Base-by-base conservation (phyloP, 2,329 filamentous ascomycete species). In the Sarocladiaceae sp. region DNA sequence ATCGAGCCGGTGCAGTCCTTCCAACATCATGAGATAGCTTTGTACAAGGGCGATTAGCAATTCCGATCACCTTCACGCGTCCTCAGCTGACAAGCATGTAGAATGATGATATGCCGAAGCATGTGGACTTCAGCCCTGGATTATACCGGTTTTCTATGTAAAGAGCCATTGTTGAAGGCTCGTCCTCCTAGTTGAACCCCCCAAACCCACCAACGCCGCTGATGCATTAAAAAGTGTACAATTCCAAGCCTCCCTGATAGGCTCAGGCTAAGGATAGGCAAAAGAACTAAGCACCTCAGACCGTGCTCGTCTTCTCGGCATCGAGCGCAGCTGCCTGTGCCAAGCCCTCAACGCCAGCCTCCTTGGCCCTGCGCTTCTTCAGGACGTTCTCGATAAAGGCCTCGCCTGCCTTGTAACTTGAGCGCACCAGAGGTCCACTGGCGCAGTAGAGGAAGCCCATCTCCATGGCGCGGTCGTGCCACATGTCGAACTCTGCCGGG, bases 331-430 rank as follows among this genome's bases (percentile, higher is more conserved):
- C 66, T 0, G 72, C 64, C 56, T 73, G 64, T n/a, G 64, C 65
- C 2, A 77, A 60, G 26, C 56, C 62, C 36, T 64, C 62, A 23
- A 65, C 60, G 1, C 67, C 55, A 2, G 59, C 58, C 56, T 71
- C 70, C 18, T 72, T 75, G 1, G 76, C 79, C 49, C 90, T 78
- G 31, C 47, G 29, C 82, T 96, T 96, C 71, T 90, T 88, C 55
- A 99, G 74, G 18, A 99, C 93, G 62, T 99, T 99, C 78, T 99
- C 94, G 60, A 99, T 99, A 66, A 99, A 99, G 1, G 91, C 90
- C 75, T 99, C 94, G 33, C 94, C 94, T 2, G 94, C 94, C 77
- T 99, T 99, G 75, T 99, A 99, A 44, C 89, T 95, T 59, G 91
- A 96, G 55, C 94, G 82, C 22, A 99, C 93, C 46, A 99, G 75